Percentiles rank a stretch among this genome's conserved stretches.
Evolutionary conservation across 1,139 yeast genomes (phyloP).

Genomic region (Debaryomyces subglobosus): DNA sequence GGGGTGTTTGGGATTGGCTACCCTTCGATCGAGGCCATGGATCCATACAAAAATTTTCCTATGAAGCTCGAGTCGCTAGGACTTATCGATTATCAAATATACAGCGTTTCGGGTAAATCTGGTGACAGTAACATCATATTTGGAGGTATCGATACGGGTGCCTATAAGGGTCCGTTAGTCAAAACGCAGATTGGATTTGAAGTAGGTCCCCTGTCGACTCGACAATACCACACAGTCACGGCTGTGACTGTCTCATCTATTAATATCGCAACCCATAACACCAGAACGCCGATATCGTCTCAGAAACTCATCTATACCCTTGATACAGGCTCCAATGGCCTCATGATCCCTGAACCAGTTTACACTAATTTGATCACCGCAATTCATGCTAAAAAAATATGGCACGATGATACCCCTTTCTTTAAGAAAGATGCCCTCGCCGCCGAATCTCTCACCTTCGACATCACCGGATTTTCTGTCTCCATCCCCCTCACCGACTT

Average conservation of each 20-base stretch:
- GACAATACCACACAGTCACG: slow-evolving; percentile 16
- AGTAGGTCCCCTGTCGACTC: slow-evolving; percentile 14
- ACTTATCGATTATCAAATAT: slow-evolving; percentile 16
- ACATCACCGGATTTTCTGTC: slow-evolving; percentile 24
- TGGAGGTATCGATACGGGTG: slow-evolving; percentile 25
- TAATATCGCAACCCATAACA: slow-evolving; percentile 12
- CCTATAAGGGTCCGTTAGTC: slow-evolving; percentile 19
- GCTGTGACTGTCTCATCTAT: slow-evolving; percentile 23
- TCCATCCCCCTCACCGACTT: slow-evolving; percentile 22
- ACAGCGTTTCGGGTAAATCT: slow-evolving; percentile 19
- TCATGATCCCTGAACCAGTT: slow-evolving; percentile 23
- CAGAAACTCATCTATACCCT: slow-evolving; percentile 22
- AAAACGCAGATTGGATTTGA: slow-evolving; percentile 21
- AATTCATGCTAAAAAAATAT: slow-evolving; percentile 14
- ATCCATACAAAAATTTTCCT: slow-evolving; percentile 19
- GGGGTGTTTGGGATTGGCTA: slow-evolving; percentile 28
- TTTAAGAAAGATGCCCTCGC: slow-evolving; percentile 11
- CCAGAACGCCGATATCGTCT: slow-evolving; percentile 15
- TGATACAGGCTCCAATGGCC: slow-evolving; percentile 25
- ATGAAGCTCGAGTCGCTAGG: slow-evolving; percentile 18
- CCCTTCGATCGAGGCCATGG: slow-evolving; percentile 16
- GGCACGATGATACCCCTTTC: slow-evolving; percentile 15
- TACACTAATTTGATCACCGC: slow-evolving; percentile 19
- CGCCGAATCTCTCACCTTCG: slow-evolving; percentile 14
- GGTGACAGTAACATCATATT: slow-evolving; percentile 18